phyloP scores from a whole-genome alignment of 2,329 filamentous ascomycete genomes.

The Pseudogymnoascus sp. region DNA sequence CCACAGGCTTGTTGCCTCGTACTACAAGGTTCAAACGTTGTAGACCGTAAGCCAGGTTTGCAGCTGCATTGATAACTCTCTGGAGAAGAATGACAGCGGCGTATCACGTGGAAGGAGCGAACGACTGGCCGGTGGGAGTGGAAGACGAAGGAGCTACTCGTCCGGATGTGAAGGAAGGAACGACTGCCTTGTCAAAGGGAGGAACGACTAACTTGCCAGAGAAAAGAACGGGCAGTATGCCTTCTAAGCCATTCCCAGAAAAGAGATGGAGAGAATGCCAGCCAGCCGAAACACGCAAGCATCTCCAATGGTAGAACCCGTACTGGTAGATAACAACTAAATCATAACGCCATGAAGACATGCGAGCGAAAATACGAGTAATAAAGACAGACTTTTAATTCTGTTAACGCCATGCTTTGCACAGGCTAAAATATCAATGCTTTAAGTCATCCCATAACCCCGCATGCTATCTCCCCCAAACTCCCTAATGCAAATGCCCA shows the following conservation, averaged over 20 bases:
- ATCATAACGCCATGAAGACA: background rate
- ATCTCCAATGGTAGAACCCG: background rate
- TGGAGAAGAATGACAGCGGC: background rate
- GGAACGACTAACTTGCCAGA: background rate
- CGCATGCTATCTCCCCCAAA: background rate
- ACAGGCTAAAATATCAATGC: background rate
- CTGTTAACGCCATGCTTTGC: background rate
- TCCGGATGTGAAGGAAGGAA: background rate
- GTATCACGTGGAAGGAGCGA: background rate
- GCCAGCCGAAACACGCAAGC: background rate
- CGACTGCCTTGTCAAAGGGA: background rate
- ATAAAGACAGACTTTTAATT: background rate
- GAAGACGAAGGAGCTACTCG: background rate
- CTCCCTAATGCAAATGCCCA: background rate
- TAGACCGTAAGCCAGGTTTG: background rate
- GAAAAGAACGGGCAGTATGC: background rate
- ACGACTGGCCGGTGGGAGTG: background rate
- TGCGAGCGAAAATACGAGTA: too few species aligned
- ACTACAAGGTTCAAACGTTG: background rate
- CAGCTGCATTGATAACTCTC: background rate
- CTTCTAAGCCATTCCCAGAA: background rate
- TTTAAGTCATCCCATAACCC: background rate
- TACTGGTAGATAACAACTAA: background rate
- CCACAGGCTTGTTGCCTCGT: background rate
- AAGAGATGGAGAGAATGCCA: background rate